phyloP scores from a whole-genome alignment of 495 filamentous ascomycete species.

The Penicillium bovifimosum region DNA sequence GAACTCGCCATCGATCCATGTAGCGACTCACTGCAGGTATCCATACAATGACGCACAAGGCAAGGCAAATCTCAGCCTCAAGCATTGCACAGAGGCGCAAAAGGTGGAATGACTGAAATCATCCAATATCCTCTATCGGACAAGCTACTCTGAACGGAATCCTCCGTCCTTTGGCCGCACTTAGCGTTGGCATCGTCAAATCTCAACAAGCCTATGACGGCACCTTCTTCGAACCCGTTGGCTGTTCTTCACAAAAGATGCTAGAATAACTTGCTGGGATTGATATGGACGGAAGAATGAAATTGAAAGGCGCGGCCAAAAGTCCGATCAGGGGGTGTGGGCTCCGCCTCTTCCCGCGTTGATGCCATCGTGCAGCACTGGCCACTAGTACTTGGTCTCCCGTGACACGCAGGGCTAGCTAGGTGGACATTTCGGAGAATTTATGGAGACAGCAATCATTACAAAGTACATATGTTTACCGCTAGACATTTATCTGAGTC shows the following conservation, averaged over 20 bases:
- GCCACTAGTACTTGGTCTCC: constrained; percentile 5
- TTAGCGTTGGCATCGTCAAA: neutral
- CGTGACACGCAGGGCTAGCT: constrained; percentile 7
- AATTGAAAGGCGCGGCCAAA: constrained; percentile 8
- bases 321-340: constrained; percentile 14
- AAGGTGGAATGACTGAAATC: neutral
- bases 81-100: neutral
- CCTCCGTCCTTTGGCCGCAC: neutral
- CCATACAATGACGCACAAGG: neutral
- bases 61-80: neutral
- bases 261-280: neutral
- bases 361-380: constrained; percentile 27
- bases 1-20: no score
- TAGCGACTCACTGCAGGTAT: no score
- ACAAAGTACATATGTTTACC: neutral
- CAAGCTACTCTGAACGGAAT: no score
- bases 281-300: neutral
- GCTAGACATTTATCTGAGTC: neutral
- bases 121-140: neutral
- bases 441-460: neutral
- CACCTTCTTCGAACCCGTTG: neutral
- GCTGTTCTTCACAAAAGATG: neutral
- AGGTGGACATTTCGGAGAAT: constrained; percentile 19
- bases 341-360: constrained; percentile 8
- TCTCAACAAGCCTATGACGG: neutral